Evolutionary conservation across 345 rosid genomes (phyloP).

Genomic region (Garcia nutans): DNA sequence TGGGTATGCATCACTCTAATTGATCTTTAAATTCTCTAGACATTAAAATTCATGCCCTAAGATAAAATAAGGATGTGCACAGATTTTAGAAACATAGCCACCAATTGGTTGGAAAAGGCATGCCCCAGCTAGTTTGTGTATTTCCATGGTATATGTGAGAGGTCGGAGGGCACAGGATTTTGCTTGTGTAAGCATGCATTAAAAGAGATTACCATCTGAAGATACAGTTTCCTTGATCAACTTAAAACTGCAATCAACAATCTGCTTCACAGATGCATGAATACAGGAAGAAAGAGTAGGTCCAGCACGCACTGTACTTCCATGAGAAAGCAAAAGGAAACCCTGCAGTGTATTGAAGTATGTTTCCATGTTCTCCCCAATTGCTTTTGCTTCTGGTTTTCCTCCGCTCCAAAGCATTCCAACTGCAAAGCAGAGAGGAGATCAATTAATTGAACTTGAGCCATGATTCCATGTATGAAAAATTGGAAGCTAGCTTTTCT

Average conservation of each 20-base stretch:
- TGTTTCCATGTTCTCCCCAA: constrained; percentile 65
- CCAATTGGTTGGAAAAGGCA: neutral
- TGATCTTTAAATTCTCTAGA: neutral
- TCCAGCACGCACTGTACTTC: constrained; percentile 79
- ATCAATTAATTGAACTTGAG: neutral
- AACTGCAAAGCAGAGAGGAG: constrained; percentile 35
- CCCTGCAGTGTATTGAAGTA: constrained; percentile 82
- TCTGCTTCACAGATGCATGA: constrained; percentile 58
- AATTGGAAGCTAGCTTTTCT: neutral
- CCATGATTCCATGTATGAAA: neutral
- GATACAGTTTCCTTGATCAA: constrained; percentile 68
- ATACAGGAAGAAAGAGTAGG: constrained; percentile 72
- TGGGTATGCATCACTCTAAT: neutral
- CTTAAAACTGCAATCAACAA: constrained; percentile 82
- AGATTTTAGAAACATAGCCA: neutral
- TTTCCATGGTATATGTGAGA: neutral
- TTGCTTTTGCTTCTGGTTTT: constrained; percentile 57
- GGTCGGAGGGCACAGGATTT: neutral
- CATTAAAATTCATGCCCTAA: neutral
- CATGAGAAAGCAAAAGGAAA: constrained; percentile 71
- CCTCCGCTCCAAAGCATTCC: constrained; percentile 95
- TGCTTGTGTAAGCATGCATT: neutral
- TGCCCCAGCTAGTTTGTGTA: neutral
- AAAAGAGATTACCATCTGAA: constrained; percentile 50
- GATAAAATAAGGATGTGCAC: neutral